A percentile compares a stretch with the other conserved stretches of the same genome.
Conservation (phyloP, 768 basidiomycete species). For the Mycena galericulata region DNA sequence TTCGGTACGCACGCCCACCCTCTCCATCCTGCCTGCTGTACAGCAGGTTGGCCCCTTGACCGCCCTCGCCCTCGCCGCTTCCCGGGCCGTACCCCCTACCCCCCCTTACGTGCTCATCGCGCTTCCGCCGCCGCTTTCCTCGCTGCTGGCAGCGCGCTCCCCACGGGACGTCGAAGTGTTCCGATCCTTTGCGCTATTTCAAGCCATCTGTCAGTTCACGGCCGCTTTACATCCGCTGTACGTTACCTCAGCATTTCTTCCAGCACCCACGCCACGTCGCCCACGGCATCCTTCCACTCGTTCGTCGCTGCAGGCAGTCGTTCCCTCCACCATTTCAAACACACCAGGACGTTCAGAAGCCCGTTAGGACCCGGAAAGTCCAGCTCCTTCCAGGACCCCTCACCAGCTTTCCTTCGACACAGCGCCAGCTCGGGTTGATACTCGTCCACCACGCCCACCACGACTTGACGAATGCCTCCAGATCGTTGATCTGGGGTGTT, state of each 20-base stretch:
- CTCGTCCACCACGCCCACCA: conserved; percentile 1
- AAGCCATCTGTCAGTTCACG: too few relatives aligned
- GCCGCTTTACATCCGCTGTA: too few relatives aligned
- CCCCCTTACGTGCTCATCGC: too few relatives aligned
- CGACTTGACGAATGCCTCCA: background rate
- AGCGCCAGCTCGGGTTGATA: conserved; percentile 6
- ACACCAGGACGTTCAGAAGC: background rate
- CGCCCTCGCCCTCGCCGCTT: too few relatives aligned
- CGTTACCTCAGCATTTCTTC: background rate
- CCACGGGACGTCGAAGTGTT: too few relatives aligned
- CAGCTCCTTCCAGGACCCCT: background rate
- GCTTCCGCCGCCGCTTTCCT: too few relatives aligned
- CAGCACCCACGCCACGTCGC: background rate
- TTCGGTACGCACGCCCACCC: too few relatives aligned
- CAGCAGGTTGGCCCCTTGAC: too few relatives aligned
- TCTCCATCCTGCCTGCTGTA: too few relatives aligned
- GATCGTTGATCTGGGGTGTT: background rate
- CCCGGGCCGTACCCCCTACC: too few relatives aligned
- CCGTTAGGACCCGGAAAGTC: conserved; percentile 2
- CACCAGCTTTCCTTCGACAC: background rate
- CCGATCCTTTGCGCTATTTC: too few relatives aligned
- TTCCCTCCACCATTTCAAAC: conserved; percentile 6
- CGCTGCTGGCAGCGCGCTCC: too few relatives aligned
- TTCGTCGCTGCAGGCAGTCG: background rate
- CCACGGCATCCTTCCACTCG: background rate